These are phyloP conservation scores for Colletotrichum orbiculare DNA, from an alignment of 2,329 filamentous ascomycete species.

Conservation along the genomic window DNA sequence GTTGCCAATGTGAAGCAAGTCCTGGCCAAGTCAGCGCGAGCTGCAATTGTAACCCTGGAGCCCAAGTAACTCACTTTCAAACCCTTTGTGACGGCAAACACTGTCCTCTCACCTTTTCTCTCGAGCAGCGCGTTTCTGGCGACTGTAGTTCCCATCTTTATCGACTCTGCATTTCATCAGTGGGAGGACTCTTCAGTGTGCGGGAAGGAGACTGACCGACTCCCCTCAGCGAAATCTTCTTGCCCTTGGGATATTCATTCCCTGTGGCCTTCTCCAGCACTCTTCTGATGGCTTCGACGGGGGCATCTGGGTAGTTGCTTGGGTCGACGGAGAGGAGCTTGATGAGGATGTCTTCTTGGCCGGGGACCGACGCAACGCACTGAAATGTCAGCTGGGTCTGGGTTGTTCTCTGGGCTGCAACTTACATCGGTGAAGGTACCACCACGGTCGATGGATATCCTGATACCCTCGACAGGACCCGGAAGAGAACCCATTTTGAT, in stretches of 20 bases:
- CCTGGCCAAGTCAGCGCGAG: conserved; percentile 61
- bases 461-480: conserved; percentile 32
- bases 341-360: conserved; percentile 71
- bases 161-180: conserved; percentile 61
- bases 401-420: conserved; percentile 68
- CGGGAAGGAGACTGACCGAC: conserved; percentile 38
- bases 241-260: conserved; percentile 45
- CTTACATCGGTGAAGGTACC: conserved; percentile 74
- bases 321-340: conserved; percentile 80
- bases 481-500: conserved; percentile 25
- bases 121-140: conserved; percentile 83
- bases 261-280: conserved; percentile 50
- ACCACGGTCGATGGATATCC: conserved; percentile 44
- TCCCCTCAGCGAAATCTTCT: conserved; percentile 35
- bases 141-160: conserved; percentile 83
- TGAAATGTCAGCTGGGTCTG: conserved; percentile 41
- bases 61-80: background rate
- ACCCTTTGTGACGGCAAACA: conserved; percentile 73
- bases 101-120: conserved; percentile 77
- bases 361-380: conserved; percentile 32
- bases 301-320: conserved; percentile 77
- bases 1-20: conserved; percentile 78
- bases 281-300: conserved; percentile 75
- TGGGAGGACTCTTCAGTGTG: background rate
- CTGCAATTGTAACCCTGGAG: background rate